These are phyloP conservation scores for Erodium chrysanthum DNA, from an alignment of 441 rosid species.

Conservation along the genomic window DNA sequence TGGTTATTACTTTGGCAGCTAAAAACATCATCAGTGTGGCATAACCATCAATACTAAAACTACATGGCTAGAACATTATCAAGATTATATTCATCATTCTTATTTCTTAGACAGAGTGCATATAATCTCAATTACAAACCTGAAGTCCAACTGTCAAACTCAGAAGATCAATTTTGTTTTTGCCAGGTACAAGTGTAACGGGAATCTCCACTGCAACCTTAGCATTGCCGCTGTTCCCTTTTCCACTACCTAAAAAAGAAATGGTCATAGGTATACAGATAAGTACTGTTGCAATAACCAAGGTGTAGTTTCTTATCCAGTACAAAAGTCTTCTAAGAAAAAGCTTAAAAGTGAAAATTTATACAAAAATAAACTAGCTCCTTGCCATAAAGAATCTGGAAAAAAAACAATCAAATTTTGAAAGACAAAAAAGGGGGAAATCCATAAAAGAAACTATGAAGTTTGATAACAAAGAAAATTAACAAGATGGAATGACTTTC, in stretches of 20 bases:
- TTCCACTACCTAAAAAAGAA: constrained; percentile 50
- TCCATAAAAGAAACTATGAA: too few relatives aligned
- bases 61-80: neutral
- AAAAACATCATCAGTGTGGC: neutral
- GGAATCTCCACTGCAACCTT: constrained; percentile 58
- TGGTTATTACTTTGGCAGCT: neutral
- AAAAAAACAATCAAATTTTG: neutral
- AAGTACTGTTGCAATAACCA: constrained; percentile 7
- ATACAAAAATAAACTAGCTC: neutral
- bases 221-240: constrained; percentile 35
- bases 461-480: too few relatives aligned
- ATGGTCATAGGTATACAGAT: constrained; percentile 4
- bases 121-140: constrained; percentile 29
- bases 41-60: constrained; percentile 9
- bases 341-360: neutral
- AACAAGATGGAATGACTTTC: too few relatives aligned
- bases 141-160: constrained; percentile 93
- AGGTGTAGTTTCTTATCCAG: neutral
- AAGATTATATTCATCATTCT: constrained; percentile 2
- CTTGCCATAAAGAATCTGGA: neutral
- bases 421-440: too few relatives aligned
- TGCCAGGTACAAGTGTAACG: constrained; percentile 45
- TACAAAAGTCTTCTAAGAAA: constrained; percentile 5
- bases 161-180: constrained; percentile 70
- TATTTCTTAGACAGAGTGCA: constrained; percentile 7